Base-by-base conservation (phyloP, 345 rosid species). In the Heritiera fomes region DNA sequence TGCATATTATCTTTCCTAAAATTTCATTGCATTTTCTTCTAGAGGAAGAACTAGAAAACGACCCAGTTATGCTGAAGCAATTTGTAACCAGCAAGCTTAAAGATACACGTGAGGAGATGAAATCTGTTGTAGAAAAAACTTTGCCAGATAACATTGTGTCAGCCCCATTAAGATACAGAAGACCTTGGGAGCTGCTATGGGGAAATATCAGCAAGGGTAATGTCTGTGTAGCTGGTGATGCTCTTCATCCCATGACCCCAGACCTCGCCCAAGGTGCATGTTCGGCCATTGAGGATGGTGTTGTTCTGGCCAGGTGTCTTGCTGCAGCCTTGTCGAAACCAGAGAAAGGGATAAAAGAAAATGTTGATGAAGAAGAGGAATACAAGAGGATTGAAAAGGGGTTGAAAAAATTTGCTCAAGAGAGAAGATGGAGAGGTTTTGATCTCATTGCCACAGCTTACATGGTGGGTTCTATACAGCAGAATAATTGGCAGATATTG, bases 191-290 rank as follows among this genome's bases (percentile, higher is more conserved):
- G 75, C 30, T 71, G 18, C 45, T 71, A 2, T 71, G 75, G 61
- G 75, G 75, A 52, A 50, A 71, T 38, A 71, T 71, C 1, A 71
- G 75, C 75, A 80, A 76, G 23, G 82, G 78, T 3, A 88, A 85
- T 38, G 34, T 88, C 2, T 83, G 86, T 0, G 81, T 88, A 12
- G 90, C 85, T 0, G 90, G 93, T 0, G 90, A 90, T 30, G 93
- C 91, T 28, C 87, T 87, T 86, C 93, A 90, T 59, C 91, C 89
- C 2, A 90, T 82, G 86, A 90, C 87, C 0, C 90, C 90, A 14
- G 88, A 88, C 34, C 79, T 87, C 1, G 88, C 79, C 3, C 88
- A 88, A 78, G 93, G 93, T 0, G 91, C 85, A 0, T 79, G 89
- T 14, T 38, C 75, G 0, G 88, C 90, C 0, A 63, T 88, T 3